Evolutionary conservation across 805 yeast genomes (phyloP).

Genomic region (Jamesozyma hellenica): DNA sequence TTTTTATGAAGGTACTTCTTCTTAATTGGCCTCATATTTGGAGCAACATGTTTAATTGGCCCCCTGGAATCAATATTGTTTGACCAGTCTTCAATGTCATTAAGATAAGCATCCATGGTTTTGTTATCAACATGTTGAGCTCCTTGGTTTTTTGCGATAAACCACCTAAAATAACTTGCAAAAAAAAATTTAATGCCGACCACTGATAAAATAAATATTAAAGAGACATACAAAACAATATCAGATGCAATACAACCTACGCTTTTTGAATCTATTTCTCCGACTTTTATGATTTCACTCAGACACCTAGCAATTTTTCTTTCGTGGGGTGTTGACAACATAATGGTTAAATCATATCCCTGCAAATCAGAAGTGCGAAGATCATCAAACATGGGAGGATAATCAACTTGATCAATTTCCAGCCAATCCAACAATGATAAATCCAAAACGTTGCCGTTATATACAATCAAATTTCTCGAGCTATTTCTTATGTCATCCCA

Average conservation of each 20-base stretch:
- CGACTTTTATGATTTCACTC: slow-evolving; percentile 78
- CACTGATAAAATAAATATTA: slow-evolving; percentile 75
- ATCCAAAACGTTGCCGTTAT: slow-evolving; percentile 83
- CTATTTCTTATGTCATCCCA: slow-evolving; percentile 78
- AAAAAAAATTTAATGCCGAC: slow-evolving; percentile 68
- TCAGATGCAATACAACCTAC: slow-evolving; percentile 90
- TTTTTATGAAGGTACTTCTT: slow-evolving; percentile 27
- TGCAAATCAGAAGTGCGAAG: slow-evolving; percentile 42
- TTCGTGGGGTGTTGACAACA: slow-evolving; percentile 54
- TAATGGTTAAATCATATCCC: slow-evolving; percentile 76
- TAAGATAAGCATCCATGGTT: slow-evolving; percentile 52
- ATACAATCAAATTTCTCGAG: slow-evolving; percentile 71
- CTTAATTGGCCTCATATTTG: slow-evolving; percentile 39
- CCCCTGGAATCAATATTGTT: slow-evolving; percentile 47
- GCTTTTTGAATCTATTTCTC: slow-evolving; percentile 77
- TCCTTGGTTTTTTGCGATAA: slow-evolving; percentile 70
- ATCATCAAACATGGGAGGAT: slow-evolving; percentile 62
- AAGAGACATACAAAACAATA: slow-evolving; percentile 69
- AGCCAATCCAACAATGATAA: slow-evolving; percentile 70
- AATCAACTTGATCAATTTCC: slow-evolving; percentile 52
- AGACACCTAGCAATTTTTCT: slow-evolving; percentile 72
- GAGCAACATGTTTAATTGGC: slow-evolving; percentile 43
- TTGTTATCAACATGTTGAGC: slow-evolving; percentile 52
- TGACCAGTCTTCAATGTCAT: slow-evolving; percentile 78
- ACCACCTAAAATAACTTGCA: slow-evolving; percentile 87